Percentiles rank a stretch among this genome's conserved stretches.
Conservation (phyloP, 2,329 filamentous ascomycete genomes). For the Nothophoma quercina region DNA sequence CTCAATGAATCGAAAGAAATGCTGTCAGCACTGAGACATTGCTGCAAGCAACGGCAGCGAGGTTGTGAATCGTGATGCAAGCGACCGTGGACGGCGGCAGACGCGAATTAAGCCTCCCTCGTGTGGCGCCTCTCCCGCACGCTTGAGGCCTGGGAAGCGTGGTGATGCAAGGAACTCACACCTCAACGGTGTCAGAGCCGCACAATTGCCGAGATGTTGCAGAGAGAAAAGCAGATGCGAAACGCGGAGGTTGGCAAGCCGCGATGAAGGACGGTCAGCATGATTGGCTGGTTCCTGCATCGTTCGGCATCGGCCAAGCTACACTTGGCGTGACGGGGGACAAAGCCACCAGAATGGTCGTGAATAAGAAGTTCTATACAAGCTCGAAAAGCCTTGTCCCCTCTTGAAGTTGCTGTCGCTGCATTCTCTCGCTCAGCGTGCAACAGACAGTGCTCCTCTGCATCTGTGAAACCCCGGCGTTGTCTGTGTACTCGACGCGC, state of each 20-base stretch:
- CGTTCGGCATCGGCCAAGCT: conserved; percentile 6
- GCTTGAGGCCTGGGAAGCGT: conserved; percentile 12
- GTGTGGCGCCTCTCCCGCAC: conserved; percentile 21
- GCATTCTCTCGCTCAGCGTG: background rate
- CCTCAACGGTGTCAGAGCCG: conserved; percentile 33
- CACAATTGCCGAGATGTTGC: conserved; percentile 15
- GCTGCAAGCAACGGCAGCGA: conserved; percentile 1
- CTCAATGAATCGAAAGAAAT: background rate
- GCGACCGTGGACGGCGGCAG: conserved; percentile 17
- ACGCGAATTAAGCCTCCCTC: conserved; percentile 15
- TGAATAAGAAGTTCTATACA: conserved; percentile 2
- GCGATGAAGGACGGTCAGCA: background rate
- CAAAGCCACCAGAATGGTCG: conserved; percentile 20
- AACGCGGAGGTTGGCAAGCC: conserved; percentile 31
- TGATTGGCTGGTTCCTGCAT: conserved; percentile 31
- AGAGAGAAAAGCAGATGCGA: conserved; percentile 28
- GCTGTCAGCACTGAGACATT: background rate
- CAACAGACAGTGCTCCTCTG: background rate
- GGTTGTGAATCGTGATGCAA: conserved; percentile 14
- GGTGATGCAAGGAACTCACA: conserved; percentile 34
- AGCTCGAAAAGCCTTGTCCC: background rate
- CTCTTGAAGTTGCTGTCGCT: background rate
- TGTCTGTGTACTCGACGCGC: conserved; percentile 1
- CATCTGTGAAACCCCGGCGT: conserved; percentile 6
- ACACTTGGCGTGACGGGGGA: conserved; percentile 19